Evolutionary conservation across 495 filamentous ascomycete species (phyloP), one percentile per base, ranked within the genome.

Genomic region (Aspergillus hancockii): DNA sequence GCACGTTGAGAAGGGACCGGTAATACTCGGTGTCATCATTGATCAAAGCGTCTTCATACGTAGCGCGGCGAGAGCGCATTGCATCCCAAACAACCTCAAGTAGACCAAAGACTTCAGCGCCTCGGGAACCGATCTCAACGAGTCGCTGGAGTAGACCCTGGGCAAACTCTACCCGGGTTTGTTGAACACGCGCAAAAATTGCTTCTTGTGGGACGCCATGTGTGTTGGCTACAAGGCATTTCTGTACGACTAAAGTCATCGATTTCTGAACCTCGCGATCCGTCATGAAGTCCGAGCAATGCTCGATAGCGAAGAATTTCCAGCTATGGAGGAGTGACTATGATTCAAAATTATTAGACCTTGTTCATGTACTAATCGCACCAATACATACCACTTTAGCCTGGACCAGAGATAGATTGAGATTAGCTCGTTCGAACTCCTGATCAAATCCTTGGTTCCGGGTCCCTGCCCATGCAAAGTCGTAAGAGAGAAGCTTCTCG

Each of bases 391-490:
- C 88, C 60, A 94, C 84, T 77, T 98, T 91, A 36, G 93, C 88
- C 67, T 97, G 92, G 46, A 98, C 90, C 16, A 96, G 76, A 19
- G 91, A 94, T 56, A 98, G 67, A 68, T 98, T 97, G 63, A 90
- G 67, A 70, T 98, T 98, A 36, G 93, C 94, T 61, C 82, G 83
- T 66, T 85, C 84, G 69, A 98, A 85, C 67, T 98, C 95, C 32
- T 81, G 81, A 54, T 77, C 76, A 72, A 96, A 93, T 0, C 93
- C 93, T 58, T 80, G 72, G 58, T 86, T 83, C 40, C 83, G 78
- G 38, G 71, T 82, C 31, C 88, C 87, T 40, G 70, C 73, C 94
- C 94, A 98, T 30, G 87, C 83, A 56, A 84, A 72, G 71, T 95
- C 89, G 63, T 88, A 88, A 13, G 79, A 79, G 25, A 98, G 84